Conservation (phyloP, 345 rosid species). For the Turnera subulata region DNA sequence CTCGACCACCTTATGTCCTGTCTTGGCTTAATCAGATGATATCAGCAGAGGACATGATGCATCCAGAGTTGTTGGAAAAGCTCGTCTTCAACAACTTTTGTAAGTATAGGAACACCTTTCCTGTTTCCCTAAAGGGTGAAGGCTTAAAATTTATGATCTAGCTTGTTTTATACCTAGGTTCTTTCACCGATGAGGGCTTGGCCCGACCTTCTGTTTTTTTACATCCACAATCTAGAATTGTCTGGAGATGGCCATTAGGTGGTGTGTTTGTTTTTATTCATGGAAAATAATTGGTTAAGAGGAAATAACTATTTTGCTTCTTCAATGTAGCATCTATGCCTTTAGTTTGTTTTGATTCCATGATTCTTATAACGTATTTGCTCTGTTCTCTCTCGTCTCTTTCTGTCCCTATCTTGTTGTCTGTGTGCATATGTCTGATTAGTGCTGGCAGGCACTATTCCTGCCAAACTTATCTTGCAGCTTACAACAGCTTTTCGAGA, state of each 20-base stretch:
- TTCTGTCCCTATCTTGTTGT: neutral
- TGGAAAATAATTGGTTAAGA: too few species aligned
- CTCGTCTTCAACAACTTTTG: conserved; percentile 89
- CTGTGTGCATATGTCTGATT: neutral
- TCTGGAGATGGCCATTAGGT: neutral
- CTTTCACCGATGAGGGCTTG: too few species aligned
- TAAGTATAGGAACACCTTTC: conserved; percentile 37
- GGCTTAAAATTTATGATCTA: too few species aligned
- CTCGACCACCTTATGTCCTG: conserved; percentile 72
- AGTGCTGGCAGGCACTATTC: conserved; percentile 68
- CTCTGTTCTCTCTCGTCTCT: neutral
- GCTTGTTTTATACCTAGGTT: too few species aligned
- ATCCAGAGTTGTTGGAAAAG: conserved; percentile 83
- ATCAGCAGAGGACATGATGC: conserved; percentile 97
- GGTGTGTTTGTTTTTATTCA: neutral
- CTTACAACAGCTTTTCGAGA: conserved; percentile 85
- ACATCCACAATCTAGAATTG: too few species aligned
- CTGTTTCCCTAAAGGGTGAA: neutral
- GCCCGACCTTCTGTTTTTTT: too few species aligned
- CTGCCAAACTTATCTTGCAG: conserved; percentile 84
- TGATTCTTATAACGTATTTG: neutral
- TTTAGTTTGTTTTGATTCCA: too few species aligned
- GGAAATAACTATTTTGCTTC: neutral
- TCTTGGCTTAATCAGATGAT: conserved; percentile 83
- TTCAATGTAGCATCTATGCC: too few species aligned